phyloP scores from a whole-genome alignment of 441 rosid species.

The Viola pubescens region DNA sequence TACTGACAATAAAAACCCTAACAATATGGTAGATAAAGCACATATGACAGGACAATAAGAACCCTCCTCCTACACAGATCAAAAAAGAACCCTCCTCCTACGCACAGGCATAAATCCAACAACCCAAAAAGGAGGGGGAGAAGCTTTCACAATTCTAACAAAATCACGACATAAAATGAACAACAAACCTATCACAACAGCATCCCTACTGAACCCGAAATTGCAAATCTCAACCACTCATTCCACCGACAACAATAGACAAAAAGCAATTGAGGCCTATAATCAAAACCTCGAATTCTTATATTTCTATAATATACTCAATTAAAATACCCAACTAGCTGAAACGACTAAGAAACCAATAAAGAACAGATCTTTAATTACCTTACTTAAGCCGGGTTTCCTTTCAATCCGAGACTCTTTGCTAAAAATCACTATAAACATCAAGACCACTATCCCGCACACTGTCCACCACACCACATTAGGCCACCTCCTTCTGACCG shows the following conservation, averaged over 20 bases:
- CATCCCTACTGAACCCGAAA: neutral
- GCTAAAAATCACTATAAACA: slow-evolving; percentile 60
- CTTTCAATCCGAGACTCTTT: slow-evolving; percentile 61
- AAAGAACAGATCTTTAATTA: slow-evolving; percentile 19
- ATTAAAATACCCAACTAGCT: neutral
- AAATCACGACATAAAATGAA: neutral
- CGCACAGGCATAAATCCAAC: no score
- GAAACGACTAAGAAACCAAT: neutral
- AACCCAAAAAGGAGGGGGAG: no score
- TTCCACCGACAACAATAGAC: neutral
- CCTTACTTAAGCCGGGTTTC: slow-evolving; percentile 46
- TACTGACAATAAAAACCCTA: no score
- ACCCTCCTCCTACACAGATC: no score
- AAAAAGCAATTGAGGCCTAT: neutral
- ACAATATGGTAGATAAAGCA: no score
- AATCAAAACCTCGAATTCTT: neutral
- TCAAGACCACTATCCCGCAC: slow-evolving; percentile 43
- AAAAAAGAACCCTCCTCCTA: no score
- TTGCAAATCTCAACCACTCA: neutral
- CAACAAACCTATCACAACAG: neutral
- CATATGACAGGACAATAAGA: no score
- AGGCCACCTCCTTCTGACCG: slow-evolving; percentile 59
- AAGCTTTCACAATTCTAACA: neutral
- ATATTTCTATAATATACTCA: neutral
- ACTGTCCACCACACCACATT: slow-evolving; percentile 73